Evolutionary conservation across 192 early-diverging fungal genomes (phyloP), one percentile per base, ranked within the genome.

Genomic region (Umbelopsis sp.): DNA sequence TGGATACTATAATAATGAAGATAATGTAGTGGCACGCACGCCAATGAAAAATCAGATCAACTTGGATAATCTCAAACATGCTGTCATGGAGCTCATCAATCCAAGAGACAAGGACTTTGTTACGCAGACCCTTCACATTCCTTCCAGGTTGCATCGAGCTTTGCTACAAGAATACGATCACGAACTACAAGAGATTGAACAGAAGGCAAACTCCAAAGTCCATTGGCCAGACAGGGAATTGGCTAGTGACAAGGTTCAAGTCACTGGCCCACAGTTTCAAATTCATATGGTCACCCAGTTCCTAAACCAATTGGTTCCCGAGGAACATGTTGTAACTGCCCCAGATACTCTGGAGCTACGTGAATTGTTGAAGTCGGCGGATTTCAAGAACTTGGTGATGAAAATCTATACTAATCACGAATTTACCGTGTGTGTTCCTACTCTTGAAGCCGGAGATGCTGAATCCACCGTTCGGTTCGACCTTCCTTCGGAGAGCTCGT

Each of bases 11-110:
- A 90, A 91, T 51, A 93, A 93, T 74, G 72, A 83, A 73, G 89
- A 94, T 79, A 94, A 94, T 70, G 92, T 94, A n/a, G 90, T 94
- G 38, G 91, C 91, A 11, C 80, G 92, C 9, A 94, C 92, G 1
- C 92, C 92, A 0, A 82, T 87, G 44, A 94, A 94, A 77, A 94
- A 94, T 70, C 72, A 78, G 3, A 71, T 77, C 38, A 91, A 88
- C 52, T 71, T 94, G 12, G 83, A 87, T 11, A 78, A 85, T 22
- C 80, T 91, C 22, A 87, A 88, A 76, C 79, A 82, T 17, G 81
- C 84, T 14, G 88, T 93, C 24, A 84, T 90, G 78, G 92, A 93
- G 67, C 76, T 90, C 22, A 78, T 83, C 26, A 49, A 45, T 9
- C 80, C 72, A 21, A 83, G 83, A 25, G 84, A 83, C 71, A 81